Conservation (phyloP, 2,329 filamentous ascomycete species). For the Juglanconis oblonga region DNA sequence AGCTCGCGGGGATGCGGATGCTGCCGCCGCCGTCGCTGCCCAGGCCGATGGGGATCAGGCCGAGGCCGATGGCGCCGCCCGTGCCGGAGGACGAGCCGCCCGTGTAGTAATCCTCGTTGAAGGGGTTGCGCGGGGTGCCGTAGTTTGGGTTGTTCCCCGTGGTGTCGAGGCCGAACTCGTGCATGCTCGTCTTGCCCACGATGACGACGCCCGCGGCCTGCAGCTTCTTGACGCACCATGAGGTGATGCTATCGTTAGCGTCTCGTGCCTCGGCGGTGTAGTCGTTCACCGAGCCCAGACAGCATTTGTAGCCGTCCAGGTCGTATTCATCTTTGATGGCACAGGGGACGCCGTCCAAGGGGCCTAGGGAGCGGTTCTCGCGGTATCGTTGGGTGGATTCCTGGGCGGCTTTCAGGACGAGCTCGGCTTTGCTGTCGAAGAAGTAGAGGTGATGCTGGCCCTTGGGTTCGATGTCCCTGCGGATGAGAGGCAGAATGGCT, state of each 20-base stretch:
- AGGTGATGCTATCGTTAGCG: slow-evolving; percentile 44
- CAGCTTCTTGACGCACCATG: slow-evolving; percentile 68
- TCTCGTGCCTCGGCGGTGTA: slow-evolving; percentile 48
- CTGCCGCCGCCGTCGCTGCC: slow-evolving; percentile 73
- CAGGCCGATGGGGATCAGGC: slow-evolving; percentile 68
- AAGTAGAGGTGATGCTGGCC: slow-evolving; percentile 42
- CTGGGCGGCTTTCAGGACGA: slow-evolving; percentile 40
- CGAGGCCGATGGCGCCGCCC: slow-evolving; percentile 66
- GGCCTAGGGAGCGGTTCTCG: slow-evolving; percentile 55
- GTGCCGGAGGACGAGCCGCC: slow-evolving; percentile 75
- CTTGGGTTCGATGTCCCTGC: slow-evolving; percentile 33
- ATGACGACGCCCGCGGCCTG: slow-evolving; percentile 69
- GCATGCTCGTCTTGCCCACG: slow-evolving; percentile 73
- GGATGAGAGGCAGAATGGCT: slow-evolving; percentile 44
- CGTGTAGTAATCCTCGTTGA: slow-evolving; percentile 70
- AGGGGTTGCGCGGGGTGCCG: slow-evolving; percentile 74
- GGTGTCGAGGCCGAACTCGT: slow-evolving; percentile 72
- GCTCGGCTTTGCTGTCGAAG: slow-evolving; percentile 40
- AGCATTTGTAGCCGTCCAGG: slow-evolving; percentile 69
- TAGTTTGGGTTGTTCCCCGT: slow-evolving; percentile 71
- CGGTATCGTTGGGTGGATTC: slow-evolving; percentile 46
- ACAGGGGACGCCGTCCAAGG: slow-evolving; percentile 70
- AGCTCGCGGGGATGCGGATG: slow-evolving; percentile 69
- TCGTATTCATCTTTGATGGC: slow-evolving; percentile 77
- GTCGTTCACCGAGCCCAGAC: slow-evolving; percentile 59